Evolutionary conservation across 805 yeast genomes (phyloP).

Genomic region (Schwanniomyces vanrijiae): DNA sequence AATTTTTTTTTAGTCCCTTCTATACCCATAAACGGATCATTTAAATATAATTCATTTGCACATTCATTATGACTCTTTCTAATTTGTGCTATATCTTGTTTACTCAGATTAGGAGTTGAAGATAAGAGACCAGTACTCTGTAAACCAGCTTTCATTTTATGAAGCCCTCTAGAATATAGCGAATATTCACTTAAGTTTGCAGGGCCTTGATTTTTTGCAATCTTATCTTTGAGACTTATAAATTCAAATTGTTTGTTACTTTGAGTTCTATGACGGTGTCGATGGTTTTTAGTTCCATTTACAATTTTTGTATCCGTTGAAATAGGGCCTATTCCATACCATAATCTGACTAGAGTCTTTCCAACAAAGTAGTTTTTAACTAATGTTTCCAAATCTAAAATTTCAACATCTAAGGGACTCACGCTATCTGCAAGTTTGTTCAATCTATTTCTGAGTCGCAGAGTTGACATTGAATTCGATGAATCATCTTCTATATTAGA

Average conservation of each 20-base stretch:
- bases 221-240: slow-evolving; percentile 34
- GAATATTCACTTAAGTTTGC: slow-evolving; percentile 18
- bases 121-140: slow-evolving; percentile 19
- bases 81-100: not conserved
- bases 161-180: slow-evolving; percentile 33
- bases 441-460: slow-evolving; percentile 30
- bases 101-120: slow-evolving; percentile 1
- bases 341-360: slow-evolving; percentile 31
- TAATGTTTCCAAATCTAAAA: slow-evolving; percentile 36
- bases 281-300: slow-evolving; percentile 6
- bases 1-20: not conserved
- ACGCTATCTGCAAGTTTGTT: slow-evolving; percentile 35
- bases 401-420: slow-evolving; percentile 41
- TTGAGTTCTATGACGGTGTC: slow-evolving; percentile 7
- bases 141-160: slow-evolving; percentile 34
- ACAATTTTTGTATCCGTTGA: not conserved
- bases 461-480: slow-evolving; percentile 17
- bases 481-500: slow-evolving; percentile 15
- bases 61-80: not conserved
- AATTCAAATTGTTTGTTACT: slow-evolving; percentile 22
- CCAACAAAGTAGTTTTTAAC: slow-evolving; percentile 33
- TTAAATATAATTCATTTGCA: not conserved
- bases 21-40: not conserved
- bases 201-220: slow-evolving; percentile 15
- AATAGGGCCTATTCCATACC: slow-evolving; percentile 22